Evolutionary conservation across 257 asterid genomes (phyloP).

Genomic region (Capsicum chinense): DNA sequence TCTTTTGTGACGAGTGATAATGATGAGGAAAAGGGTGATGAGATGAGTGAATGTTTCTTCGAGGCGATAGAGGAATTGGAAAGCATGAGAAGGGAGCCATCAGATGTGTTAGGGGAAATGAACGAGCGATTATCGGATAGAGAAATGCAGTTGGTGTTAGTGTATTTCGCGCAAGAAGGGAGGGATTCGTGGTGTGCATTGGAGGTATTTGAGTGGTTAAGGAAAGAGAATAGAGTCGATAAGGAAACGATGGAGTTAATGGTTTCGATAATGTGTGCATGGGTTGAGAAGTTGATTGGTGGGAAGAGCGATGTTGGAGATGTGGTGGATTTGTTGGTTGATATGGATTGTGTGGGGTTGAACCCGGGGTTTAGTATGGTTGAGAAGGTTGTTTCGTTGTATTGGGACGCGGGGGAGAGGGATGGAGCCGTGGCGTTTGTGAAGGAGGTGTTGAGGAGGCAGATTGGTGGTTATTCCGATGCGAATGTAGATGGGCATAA

Average conservation of each 20-base stretch:
- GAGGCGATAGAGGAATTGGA: slow-evolving; percentile 94
- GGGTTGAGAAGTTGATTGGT: slow-evolving; percentile 88
- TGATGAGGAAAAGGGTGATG: slow-evolving; percentile 57
- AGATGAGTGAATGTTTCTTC: slow-evolving; percentile 84
- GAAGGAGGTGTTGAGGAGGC: slow-evolving; percentile 81
- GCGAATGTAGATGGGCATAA: slow-evolving; percentile 59
- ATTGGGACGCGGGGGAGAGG: slow-evolving; percentile 81
- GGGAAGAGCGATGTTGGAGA: slow-evolving; percentile 64
- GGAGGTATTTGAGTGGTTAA: slow-evolving; percentile 96
- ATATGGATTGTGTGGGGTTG: slow-evolving; percentile 94
- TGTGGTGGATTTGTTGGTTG: slow-evolving; percentile 86
- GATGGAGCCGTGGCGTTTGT: slow-evolving; percentile 66
- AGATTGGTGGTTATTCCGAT: slow-evolving; percentile 48
- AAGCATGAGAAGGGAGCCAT: slow-evolving; percentile 91
- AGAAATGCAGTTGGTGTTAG: slow-evolving; percentile 83
- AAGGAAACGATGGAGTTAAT: slow-evolving; percentile 95
- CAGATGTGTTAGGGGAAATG: slow-evolving; percentile 95
- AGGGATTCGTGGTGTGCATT: slow-evolving; percentile 98
- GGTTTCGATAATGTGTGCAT: slow-evolving; percentile 94
- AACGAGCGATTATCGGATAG: slow-evolving; percentile 75
- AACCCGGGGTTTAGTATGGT: slow-evolving; percentile 84
- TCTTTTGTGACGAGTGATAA: slow-evolving; percentile 75
- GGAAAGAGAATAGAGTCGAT: slow-evolving; percentile 91
- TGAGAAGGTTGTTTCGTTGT: slow-evolving; percentile 87
- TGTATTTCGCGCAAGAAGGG: slow-evolving; percentile 92